These are phyloP conservation scores for Backusella australiensis DNA, from an alignment of 192 early-diverging fungal species.

Conservation along the genomic window DNA sequence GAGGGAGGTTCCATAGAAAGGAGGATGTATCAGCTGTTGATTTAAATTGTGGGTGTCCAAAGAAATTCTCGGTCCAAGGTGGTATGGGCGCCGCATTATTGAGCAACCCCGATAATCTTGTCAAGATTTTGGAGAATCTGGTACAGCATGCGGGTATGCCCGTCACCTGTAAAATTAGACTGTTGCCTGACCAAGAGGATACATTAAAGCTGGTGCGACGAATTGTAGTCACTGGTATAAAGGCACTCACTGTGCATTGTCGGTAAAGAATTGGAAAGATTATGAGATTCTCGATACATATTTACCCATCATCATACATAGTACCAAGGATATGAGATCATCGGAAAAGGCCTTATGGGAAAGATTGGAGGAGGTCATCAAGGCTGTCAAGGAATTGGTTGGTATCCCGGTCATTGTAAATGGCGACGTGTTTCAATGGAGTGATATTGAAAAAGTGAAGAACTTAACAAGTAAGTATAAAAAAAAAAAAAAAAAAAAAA, in stretches of 20 bases:
- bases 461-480: slow-evolving; percentile 49
- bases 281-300: background rate
- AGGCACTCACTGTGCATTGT: slow-evolving; percentile 88
- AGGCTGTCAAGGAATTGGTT: slow-evolving; percentile 53
- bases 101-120: slow-evolving; percentile 75
- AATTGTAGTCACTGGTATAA: slow-evolving; percentile 85
- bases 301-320: background rate
- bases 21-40: slow-evolving; percentile 90
- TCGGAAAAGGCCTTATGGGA: slow-evolving; percentile 82
- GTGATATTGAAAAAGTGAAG: slow-evolving; percentile 61
- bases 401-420: slow-evolving; percentile 85
- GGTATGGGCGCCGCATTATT: slow-evolving; percentile 95
- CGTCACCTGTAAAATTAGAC: slow-evolving; percentile 85
- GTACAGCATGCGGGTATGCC: slow-evolving; percentile 75
- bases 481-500: too few species aligned
- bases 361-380: slow-evolving; percentile 68
- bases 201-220: slow-evolving; percentile 79
- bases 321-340: slow-evolving; percentile 75
- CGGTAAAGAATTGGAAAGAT: slow-evolving; percentile 40
- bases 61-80: slow-evolving; percentile 88
- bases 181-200: slow-evolving; percentile 70
- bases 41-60: slow-evolving; percentile 98
- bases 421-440: slow-evolving; percentile 77
- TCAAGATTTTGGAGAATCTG: slow-evolving; percentile 66
- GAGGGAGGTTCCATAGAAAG: slow-evolving; percentile 39